Percentiles rank a stretch among this genome's conserved stretches.
These are phyloP conservation scores for Leptodermis oblonga DNA, from an alignment of 257 asterid genomes.

Conservation along the genomic window DNA sequence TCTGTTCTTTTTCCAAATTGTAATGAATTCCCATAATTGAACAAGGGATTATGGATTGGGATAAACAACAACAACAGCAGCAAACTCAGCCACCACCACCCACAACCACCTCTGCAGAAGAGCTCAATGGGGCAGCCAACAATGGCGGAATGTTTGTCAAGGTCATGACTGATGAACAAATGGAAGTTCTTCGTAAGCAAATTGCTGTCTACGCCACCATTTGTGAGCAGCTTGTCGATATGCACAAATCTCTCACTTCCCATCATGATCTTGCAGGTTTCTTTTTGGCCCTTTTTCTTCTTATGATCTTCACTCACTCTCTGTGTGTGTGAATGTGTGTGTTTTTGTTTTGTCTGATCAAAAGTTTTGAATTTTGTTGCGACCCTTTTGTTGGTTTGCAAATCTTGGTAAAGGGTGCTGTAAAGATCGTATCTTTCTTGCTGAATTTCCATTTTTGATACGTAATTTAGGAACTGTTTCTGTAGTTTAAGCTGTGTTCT, in stretches of 20 bases:
- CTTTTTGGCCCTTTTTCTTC: neutral
- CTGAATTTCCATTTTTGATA: conserved; percentile 12
- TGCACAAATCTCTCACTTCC: conserved; percentile 91
- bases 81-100: conserved; percentile 22
- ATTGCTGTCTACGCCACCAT: conserved; percentile 91
- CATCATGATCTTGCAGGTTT: conserved; percentile 82
- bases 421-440: conserved; percentile 12
- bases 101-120: conserved; percentile 33
- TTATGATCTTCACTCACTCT: neutral
- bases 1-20: conserved; percentile 5
- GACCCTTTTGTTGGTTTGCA: conserved; percentile 7
- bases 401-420: conserved; percentile 15
- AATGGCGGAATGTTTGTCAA: conserved; percentile 70
- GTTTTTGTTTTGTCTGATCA: neutral
- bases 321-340: conserved; percentile 3
- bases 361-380: neutral
- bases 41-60: conserved; percentile 40
- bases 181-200: conserved; percentile 94
- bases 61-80: conserved; percentile 24
- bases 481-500: neutral
- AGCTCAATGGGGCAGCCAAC: conserved; percentile 26
- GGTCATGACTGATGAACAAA: conserved; percentile 99
- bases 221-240: conserved; percentile 86
- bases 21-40: conserved; percentile 11
- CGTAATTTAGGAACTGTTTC: neutral